These are phyloP conservation scores for Auricularia heimuer DNA, from an alignment of 768 basidiomycete genomes.

Conservation along the genomic window DNA sequence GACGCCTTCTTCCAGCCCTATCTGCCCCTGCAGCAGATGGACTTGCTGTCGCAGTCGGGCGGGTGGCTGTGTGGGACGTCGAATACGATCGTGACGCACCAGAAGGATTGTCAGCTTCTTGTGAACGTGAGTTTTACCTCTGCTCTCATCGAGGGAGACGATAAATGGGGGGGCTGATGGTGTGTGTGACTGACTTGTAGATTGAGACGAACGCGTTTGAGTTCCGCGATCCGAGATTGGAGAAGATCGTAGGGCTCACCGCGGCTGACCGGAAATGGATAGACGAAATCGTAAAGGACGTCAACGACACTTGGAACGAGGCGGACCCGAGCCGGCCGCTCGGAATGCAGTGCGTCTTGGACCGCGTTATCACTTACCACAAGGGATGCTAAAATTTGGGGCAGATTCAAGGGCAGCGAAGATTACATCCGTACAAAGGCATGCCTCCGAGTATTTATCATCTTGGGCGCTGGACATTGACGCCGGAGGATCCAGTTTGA, in stretches of 20 bases:
- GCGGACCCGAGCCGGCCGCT: conserved; percentile 44
- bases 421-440: conserved; percentile 79
- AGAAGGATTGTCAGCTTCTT: conserved; percentile 82
- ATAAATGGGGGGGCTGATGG: conserved; percentile 10
- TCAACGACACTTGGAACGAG: conserved; percentile 71
- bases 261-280: conserved; percentile 96
- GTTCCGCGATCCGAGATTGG: conserved; percentile 73
- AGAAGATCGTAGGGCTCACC: conserved; percentile 70
- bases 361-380: background rate
- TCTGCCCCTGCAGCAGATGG: conserved; percentile 88
- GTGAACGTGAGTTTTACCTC: conserved; percentile 54
- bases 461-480: too few relatives aligned
- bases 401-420: conserved; percentile 91
- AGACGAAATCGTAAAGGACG: conserved; percentile 84
- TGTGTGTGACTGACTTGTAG: conserved; percentile 29
- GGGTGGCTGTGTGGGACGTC: conserved; percentile 94
- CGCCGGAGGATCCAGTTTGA: conserved; percentile 49
- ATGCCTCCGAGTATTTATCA: background rate
- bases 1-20: conserved; percentile 98
- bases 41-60: conserved; percentile 66
- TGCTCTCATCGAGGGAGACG: background rate
- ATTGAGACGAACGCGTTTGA: conserved; percentile 81
- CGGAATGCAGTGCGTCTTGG: conserved; percentile 52
- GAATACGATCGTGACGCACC: conserved; percentile 89
- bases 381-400: background rate